Conservation (phyloP, 2,329 filamentous ascomycete species). For the Massarina eburnea region DNA sequence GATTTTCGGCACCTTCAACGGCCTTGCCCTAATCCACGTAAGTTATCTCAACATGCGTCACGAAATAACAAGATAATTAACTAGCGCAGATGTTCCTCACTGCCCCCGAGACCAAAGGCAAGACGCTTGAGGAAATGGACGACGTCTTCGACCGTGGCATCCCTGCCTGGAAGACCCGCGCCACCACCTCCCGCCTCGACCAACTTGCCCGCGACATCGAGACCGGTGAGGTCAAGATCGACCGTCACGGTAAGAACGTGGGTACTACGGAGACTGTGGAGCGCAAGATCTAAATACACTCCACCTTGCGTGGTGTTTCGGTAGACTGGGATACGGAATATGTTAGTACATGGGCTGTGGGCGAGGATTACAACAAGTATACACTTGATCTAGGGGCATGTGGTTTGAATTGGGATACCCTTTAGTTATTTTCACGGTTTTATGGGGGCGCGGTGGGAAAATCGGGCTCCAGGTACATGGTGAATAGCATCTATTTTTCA, state of each 20-base stretch:
- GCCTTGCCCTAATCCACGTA: conserved; percentile 38
- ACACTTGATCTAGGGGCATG: too few species aligned
- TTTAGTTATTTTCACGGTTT: too few species aligned
- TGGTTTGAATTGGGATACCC: too few species aligned
- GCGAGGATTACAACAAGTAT: background rate
- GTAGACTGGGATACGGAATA: background rate
- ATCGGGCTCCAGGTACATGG: too few species aligned
- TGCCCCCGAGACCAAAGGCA: conserved; percentile 45
- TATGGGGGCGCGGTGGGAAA: too few species aligned
- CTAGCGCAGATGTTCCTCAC: conserved; percentile 38
- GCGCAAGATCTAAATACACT: background rate
- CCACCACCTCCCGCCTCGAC: conserved; percentile 37
- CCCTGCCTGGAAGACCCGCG: conserved; percentile 37
- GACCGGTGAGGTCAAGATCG: conserved; percentile 35
- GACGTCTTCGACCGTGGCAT: conserved; percentile 41
- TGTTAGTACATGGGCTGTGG: too few species aligned
- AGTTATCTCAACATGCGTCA: conserved; percentile 1
- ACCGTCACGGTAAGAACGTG: background rate
- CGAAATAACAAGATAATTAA: background rate
- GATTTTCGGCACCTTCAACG: conserved; percentile 45
- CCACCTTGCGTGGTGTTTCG: background rate
- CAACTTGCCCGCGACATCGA: conserved; percentile 40
- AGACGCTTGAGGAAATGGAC: conserved; percentile 47
- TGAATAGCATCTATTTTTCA: too few species aligned
- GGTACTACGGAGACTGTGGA: background rate